Conservation (phyloP, 768 basidiomycete genomes). For the Mycena pura region DNA sequence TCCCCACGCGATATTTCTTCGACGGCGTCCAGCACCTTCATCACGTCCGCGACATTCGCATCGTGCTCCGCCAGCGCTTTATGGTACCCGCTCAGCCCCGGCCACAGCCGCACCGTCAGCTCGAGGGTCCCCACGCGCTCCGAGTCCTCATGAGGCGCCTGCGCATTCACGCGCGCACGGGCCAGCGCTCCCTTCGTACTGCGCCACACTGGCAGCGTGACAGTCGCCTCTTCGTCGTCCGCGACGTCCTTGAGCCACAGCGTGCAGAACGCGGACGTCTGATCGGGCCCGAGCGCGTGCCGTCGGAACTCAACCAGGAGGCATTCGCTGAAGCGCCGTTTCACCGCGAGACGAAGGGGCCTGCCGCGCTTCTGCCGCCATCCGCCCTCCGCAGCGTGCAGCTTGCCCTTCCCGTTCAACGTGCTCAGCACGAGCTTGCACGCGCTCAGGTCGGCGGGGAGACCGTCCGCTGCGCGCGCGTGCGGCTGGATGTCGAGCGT, state of each 20-base stretch:
- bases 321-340: conserved; percentile 47
- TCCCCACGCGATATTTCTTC: conserved; percentile 44
- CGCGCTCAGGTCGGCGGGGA: conserved; percentile 43
- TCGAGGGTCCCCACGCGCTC: conserved; percentile 39
- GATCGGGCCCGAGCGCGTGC: conserved; percentile 40
- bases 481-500: conserved; percentile 59
- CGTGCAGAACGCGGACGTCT: conserved; percentile 43
- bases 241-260: conserved; percentile 52
- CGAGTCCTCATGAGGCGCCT: conserved; percentile 20
- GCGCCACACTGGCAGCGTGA: conserved; percentile 21
- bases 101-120: conserved; percentile 47
- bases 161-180: conserved; percentile 25
- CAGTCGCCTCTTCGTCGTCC: conserved; percentile 15
- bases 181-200: conserved; percentile 25
- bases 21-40: conserved; percentile 51
- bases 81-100: conserved; percentile 52
- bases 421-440: conserved; percentile 52
- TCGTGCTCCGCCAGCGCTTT: conserved; percentile 43
- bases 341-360: conserved; percentile 46
- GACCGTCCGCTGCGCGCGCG: conserved; percentile 36
- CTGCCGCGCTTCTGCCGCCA: conserved; percentile 41
- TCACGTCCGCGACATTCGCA: conserved; percentile 44
- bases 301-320: conserved; percentile 47
- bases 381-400: conserved; percentile 37
- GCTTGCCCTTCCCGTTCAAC: conserved; percentile 43